Evolutionary conservation across 257 asterid genomes (phyloP).

Genomic region (Plantago major): DNA sequence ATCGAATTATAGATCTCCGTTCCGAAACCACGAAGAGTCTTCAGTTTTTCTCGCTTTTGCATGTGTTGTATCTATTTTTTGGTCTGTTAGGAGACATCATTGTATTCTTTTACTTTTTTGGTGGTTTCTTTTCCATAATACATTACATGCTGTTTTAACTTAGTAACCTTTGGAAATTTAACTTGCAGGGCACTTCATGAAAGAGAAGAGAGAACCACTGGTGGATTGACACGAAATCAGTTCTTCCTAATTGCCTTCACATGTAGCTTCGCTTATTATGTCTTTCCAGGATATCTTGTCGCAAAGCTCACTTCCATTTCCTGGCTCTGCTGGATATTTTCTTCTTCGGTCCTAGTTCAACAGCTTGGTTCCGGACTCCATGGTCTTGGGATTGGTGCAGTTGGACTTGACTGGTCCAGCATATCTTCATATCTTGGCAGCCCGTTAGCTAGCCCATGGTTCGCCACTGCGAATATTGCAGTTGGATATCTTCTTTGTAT

Average conservation of each 20-base stretch:
- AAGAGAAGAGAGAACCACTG: constrained; percentile 66
- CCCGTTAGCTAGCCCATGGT: constrained; percentile 99
- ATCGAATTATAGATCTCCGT: no score
- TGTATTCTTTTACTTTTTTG: no score
- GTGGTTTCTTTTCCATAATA: not conserved
- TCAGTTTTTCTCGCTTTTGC: no score
- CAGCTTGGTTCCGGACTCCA: constrained; percentile 95
- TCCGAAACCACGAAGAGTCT: no score
- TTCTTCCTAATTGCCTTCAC: constrained; percentile 81
- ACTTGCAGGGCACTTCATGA: constrained; percentile 86
- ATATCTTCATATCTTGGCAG: constrained; percentile 91
- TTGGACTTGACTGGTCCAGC: constrained; percentile 96
- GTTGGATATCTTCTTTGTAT: constrained; percentile 68
- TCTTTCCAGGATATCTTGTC: constrained; percentile 84
- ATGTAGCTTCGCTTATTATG: constrained; percentile 87
- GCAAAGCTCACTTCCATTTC: constrained; percentile 81
- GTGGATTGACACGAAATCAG: constrained; percentile 67
- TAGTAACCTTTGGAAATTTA: constrained; percentile 13
- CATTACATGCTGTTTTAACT: not conserved
- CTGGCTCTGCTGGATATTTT: constrained; percentile 89
- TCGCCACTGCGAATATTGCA: constrained; percentile 89
- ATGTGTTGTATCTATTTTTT: not conserved
- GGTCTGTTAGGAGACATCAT: not conserved
- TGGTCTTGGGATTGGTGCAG: constrained; percentile 85
- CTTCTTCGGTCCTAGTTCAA: constrained; percentile 67